Conservation (phyloP, 495 filamentous ascomycete genomes). For the Penicillium ucsense region DNA sequence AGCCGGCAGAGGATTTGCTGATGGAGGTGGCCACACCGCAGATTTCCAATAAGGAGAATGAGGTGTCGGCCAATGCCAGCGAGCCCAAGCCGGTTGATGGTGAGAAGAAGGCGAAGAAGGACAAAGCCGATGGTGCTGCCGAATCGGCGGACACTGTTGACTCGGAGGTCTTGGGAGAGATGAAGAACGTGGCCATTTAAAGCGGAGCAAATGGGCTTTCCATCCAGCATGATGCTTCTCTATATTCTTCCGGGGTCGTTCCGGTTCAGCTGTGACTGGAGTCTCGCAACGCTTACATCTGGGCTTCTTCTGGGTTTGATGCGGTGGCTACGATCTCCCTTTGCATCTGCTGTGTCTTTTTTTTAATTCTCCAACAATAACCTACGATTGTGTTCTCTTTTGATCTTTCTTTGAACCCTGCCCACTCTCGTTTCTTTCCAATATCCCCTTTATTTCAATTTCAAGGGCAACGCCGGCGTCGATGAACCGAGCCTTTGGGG, state of each 20-base stretch:
- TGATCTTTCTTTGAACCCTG: no score
- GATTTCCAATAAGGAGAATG: conserved; percentile 29
- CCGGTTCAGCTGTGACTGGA: conserved; percentile 1
- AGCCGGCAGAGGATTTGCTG: conserved; percentile 26
- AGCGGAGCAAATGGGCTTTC: neutral
- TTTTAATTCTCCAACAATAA: conserved; percentile 5
- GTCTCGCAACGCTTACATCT: neutral
- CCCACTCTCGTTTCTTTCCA: no score
- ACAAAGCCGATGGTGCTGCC: conserved; percentile 20
- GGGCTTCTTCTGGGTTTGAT: no score
- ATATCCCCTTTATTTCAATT: neutral
- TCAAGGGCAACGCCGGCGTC: conserved; percentile 20
- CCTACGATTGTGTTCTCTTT: no score
- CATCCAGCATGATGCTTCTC: neutral
- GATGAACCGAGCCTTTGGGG: conserved; percentile 13
- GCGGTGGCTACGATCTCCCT: neutral
- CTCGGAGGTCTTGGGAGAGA: conserved; percentile 38
- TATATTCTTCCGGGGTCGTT: neutral
- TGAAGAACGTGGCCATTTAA: conserved; percentile 50
- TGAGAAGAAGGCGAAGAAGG: conserved; percentile 26
- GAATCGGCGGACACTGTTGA: conserved; percentile 23
- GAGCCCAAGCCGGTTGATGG: conserved; percentile 11
- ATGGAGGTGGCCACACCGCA: conserved; percentile 39
- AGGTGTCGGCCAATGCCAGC: conserved; percentile 17
- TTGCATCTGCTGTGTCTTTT: neutral